Percentiles rank a stretch among this genome's conserved stretches.
phyloP scores from a whole-genome alignment of 106 monocot genomes.

The Allium cepa region DNA sequence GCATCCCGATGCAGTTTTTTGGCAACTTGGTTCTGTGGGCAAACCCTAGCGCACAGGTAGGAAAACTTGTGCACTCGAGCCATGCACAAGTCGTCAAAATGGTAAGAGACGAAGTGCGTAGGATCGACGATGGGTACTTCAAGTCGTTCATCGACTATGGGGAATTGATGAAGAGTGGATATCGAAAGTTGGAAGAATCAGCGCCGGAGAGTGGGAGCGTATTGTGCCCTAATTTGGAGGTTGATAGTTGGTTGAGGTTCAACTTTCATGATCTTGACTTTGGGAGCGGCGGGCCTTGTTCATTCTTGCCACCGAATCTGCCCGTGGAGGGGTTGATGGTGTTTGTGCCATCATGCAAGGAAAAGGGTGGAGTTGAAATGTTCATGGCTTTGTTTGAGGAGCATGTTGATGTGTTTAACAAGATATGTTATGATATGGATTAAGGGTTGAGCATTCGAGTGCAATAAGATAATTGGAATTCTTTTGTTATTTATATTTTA shows the following conservation, averaged over 20 bases:
- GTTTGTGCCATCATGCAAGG: conserved; percentile 36
- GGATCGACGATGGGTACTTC: conserved; percentile 36
- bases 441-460: background rate
- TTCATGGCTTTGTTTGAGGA: conserved; percentile 14
- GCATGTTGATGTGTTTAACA: conserved; percentile 3
- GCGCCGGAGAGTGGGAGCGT: conserved; percentile 7
- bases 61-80: conserved; percentile 12
- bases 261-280: conserved; percentile 52
- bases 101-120: conserved; percentile 22
- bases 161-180: conserved; percentile 6
- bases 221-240: conserved; percentile 50
- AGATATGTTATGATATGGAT: conserved; percentile 7
- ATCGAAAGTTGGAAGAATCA: conserved; percentile 14
- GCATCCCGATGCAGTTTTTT: conserved; percentile 20
- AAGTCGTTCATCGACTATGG: conserved; percentile 65
- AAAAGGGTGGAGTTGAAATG: conserved; percentile 16
- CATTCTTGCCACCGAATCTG: conserved; percentile 25
- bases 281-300: conserved; percentile 29
- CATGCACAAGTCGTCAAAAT: conserved; percentile 4
- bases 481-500: conserved; percentile 8
- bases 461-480: conserved; percentile 5
- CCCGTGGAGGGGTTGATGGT: conserved; percentile 41
- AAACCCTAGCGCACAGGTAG: conserved; percentile 15
- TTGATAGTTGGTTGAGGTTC: conserved; percentile 59
- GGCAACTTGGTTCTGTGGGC: conserved; percentile 42